A percentile compares a stretch with the other conserved stretches of the same genome.
phyloP scores from a whole-genome alignment of 2,329 filamentous ascomycete genomes.

The Atkinsonella hypoxylon region DNA sequence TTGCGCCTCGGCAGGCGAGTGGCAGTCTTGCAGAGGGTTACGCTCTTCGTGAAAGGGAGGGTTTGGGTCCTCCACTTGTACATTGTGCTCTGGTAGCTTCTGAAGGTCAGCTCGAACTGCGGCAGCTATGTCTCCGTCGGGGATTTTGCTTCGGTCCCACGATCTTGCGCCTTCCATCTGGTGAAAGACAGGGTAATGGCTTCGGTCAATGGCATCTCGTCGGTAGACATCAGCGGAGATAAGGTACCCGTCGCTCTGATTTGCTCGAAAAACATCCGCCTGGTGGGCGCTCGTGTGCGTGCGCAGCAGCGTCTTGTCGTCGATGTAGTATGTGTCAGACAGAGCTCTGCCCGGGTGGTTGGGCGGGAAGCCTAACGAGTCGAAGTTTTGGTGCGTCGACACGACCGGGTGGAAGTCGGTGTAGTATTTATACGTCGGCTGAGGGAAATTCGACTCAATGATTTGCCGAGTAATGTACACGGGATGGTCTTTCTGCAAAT shows the following conservation, averaged over 20 bases:
- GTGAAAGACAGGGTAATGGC: slow-evolving; percentile 94
- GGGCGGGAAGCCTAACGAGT: slow-evolving; percentile 81
- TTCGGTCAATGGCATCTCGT: slow-evolving; percentile 85
- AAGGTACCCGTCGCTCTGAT: slow-evolving; percentile 68
- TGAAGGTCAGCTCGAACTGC: slow-evolving; percentile 61
- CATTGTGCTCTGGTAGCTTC: slow-evolving; percentile 57
- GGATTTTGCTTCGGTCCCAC: slow-evolving; percentile 62
- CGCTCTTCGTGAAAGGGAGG: slow-evolving; percentile 63
- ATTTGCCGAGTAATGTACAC: slow-evolving; percentile 82
- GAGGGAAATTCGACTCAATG: slow-evolving; percentile 79
- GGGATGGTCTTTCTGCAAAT: slow-evolving; percentile 83
- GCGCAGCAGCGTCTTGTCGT: slow-evolving; percentile 67
- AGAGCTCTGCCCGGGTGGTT: slow-evolving; percentile 80
- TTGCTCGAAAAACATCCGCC: slow-evolving; percentile 62
- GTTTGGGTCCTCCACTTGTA: slow-evolving; percentile 75
- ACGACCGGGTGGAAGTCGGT: slow-evolving; percentile 76
- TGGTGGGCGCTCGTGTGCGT: slow-evolving; percentile 96
- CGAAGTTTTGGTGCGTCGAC: slow-evolving; percentile 79
- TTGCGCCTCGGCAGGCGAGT: slow-evolving; percentile 65
- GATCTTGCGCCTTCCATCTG: slow-evolving; percentile 94
- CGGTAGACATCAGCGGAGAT: slow-evolving; percentile 93
- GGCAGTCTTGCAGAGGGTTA: slow-evolving; percentile 67
- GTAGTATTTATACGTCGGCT: slow-evolving; percentile 61
- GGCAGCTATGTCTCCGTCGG: slow-evolving; percentile 45
- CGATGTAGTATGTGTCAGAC: slow-evolving; percentile 94